phyloP scores from a whole-genome alignment of 345 rosid genomes.

The Xanthoceras sorbifolium region DNA sequence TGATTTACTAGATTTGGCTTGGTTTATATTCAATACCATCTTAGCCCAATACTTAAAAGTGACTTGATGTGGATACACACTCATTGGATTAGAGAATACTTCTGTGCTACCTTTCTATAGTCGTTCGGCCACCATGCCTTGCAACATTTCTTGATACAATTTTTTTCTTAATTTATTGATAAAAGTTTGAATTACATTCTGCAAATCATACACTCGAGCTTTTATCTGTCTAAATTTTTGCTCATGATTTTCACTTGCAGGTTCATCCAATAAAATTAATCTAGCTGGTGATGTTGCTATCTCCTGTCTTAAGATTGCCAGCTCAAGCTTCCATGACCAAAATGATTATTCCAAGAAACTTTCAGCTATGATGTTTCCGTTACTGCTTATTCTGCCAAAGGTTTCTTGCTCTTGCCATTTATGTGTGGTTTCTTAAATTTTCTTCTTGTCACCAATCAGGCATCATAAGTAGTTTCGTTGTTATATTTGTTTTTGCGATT shows the following conservation, averaged over 20 bases:
- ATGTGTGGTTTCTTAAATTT: conserved; percentile 1
- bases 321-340: conserved; percentile 43
- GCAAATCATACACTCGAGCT: not conserved
- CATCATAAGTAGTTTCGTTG: not conserved
- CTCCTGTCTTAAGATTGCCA: conserved; percentile 55
- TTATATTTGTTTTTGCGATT: conserved; percentile 9
- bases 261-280: conserved; percentile 45
- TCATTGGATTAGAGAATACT: not conserved
- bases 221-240: conserved; percentile 14
- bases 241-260: conserved; percentile 40
- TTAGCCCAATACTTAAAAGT: not conserved
- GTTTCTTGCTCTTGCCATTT: conserved; percentile 32
- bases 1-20: not conserved
- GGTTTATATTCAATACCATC: not conserved
- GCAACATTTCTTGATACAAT: not conserved
- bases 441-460: not conserved
- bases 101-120: not conserved
- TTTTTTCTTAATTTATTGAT: not conserved
- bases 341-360: conserved; percentile 51
- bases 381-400: conserved; percentile 73
- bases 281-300: conserved; percentile 60
- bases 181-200: not conserved
- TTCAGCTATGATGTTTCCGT: conserved; percentile 71
- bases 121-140: not conserved
- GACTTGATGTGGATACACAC: not conserved